Conservation (phyloP, 208 protist genomes). For the Paratrypanosoma confusum region DNA sequence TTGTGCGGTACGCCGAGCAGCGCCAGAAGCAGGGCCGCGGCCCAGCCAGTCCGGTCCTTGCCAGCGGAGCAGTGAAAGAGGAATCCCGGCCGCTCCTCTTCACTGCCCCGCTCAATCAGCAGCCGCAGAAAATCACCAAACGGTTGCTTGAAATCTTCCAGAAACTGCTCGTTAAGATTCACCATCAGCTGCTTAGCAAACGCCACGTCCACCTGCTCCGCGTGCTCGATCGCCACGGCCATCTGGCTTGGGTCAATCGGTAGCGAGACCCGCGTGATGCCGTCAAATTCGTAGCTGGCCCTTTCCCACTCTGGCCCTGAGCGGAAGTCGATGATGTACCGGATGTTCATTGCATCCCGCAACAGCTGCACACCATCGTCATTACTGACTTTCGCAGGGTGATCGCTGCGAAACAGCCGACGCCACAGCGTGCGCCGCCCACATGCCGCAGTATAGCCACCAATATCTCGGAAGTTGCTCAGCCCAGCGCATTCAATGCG, state of each 20-base stretch:
- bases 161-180: slow-evolving; percentile 4
- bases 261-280: slow-evolving; percentile 9
- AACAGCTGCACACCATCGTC: slow-evolving; percentile 10
- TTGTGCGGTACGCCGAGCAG: slow-evolving; percentile 16
- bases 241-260: slow-evolving; percentile 14
- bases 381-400: slow-evolving; percentile 6
- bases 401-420: slow-evolving; percentile 25
- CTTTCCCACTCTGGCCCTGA: slow-evolving; percentile 8
- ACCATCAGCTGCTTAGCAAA: slow-evolving; percentile 7
- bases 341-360: slow-evolving; percentile 12
- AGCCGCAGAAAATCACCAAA: slow-evolving; percentile 19
- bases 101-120: slow-evolving; percentile 4
- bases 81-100: slow-evolving; percentile 13
- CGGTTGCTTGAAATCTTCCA: slow-evolving; percentile 20
- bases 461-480: slow-evolving; percentile 34
- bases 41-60: slow-evolving; percentile 38
- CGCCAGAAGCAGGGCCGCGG: slow-evolving; percentile 26
- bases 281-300: slow-evolving; percentile 3
- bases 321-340: slow-evolving; percentile 32
- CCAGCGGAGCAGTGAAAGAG: slow-evolving; percentile 41
- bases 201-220: slow-evolving; percentile 3
- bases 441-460: slow-evolving; percentile 21
- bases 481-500: slow-evolving; percentile 19
- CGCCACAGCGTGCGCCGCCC: slow-evolving; percentile 12
- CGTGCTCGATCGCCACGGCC: slow-evolving; percentile 5